phyloP scores from a whole-genome alignment of 768 basidiomycete species.

The Leucosporidium scottii region DNA sequence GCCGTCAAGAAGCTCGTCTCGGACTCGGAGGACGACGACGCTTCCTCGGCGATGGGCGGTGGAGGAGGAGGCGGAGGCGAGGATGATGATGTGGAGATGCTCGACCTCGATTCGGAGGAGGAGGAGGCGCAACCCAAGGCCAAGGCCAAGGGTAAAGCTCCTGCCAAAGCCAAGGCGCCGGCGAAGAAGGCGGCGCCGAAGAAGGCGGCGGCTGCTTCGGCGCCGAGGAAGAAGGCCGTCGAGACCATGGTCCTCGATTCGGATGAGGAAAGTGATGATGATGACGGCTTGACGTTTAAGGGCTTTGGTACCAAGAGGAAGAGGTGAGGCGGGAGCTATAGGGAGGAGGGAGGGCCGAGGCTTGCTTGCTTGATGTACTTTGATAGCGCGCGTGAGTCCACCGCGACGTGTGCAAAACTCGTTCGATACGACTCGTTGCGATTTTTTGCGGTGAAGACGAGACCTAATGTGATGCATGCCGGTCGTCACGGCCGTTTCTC shows the following conservation, averaged over 20 bases:
- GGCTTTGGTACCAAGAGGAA: conserved; percentile 6
- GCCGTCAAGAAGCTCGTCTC: conserved; percentile 13
- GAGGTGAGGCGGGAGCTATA: neutral
- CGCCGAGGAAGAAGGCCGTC: neutral
- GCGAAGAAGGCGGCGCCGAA: neutral
- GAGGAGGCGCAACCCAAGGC: neutral
- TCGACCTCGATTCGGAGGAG: conserved; percentile 16
- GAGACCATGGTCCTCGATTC: neutral
- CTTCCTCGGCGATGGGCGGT: neutral
- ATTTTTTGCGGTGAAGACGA: too few relatives aligned
- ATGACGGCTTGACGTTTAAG: neutral
- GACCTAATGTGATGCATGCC: too few relatives aligned
- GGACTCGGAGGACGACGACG: conserved; percentile 18
- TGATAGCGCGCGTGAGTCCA: neutral
- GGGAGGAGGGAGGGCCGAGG: neutral
- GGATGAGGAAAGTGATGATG: neutral
- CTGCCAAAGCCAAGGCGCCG: neutral
- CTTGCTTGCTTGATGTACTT: neutral
- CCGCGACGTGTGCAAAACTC: too few relatives aligned
- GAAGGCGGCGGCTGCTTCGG: neutral
- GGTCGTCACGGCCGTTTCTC: too few relatives aligned
- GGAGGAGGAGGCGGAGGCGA: too few relatives aligned
- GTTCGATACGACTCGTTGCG: too few relatives aligned
- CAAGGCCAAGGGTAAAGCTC: neutral
- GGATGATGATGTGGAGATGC: neutral